phyloP scores from a whole-genome alignment of 2,329 filamentous ascomycete species.

The Botrytis sinoallii region DNA sequence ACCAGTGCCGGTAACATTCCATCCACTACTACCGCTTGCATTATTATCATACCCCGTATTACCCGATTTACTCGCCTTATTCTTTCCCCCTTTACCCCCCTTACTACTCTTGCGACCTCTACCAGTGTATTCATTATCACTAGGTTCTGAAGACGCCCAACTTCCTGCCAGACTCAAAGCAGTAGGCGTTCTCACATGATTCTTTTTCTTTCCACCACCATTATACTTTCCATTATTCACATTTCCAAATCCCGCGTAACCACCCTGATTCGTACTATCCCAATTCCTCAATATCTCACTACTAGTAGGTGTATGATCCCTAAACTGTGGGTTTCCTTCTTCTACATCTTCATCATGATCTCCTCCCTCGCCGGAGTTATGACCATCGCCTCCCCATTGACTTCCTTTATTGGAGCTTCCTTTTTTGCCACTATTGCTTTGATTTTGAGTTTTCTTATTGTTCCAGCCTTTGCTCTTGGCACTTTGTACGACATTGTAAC shows the following conservation, averaged over 20 bases:
- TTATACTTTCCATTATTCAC: not conserved
- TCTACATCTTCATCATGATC: not conserved
- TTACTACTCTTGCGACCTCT: not conserved
- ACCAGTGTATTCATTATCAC: not conserved
- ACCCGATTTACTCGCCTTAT: not conserved
- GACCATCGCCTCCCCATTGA: conserved; percentile 16
- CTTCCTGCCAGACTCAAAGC: conserved; percentile 11
- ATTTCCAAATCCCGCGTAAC: not conserved
- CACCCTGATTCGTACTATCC: not conserved
- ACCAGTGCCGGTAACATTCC: not conserved
- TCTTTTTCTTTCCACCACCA: not conserved
- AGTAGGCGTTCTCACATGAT: not conserved
- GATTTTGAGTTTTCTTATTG: conserved; percentile 2
- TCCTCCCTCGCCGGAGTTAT: conserved; percentile 7
- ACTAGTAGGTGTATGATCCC: conserved; percentile 2
- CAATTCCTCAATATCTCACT: conserved; percentile 4
- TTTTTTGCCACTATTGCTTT: not conserved
- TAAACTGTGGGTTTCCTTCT: conserved; percentile 1
- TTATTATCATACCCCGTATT: not conserved
- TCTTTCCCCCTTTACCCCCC: not conserved
- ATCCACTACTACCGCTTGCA: not conserved
- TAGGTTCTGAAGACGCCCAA: not conserved
- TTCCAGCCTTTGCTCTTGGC: conserved; percentile 15
- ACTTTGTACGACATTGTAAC: conserved; percentile 3
- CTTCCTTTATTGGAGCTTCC: not conserved